Conservation (phyloP, 2,329 filamentous ascomycete species). For the Fusarium sp. region DNA sequence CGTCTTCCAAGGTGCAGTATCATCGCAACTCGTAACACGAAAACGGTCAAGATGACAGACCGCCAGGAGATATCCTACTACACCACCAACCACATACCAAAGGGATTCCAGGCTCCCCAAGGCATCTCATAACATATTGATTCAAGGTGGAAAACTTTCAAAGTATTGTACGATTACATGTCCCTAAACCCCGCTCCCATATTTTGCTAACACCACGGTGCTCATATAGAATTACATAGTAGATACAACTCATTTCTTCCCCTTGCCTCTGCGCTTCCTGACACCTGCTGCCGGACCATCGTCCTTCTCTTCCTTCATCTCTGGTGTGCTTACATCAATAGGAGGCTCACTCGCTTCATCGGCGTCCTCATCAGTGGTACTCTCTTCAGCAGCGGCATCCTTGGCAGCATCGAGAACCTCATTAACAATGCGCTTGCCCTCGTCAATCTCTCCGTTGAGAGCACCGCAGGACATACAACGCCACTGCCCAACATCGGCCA, state of each 20-base stretch:
- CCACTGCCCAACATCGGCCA: slow-evolving; percentile 89
- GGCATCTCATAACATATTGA: background rate
- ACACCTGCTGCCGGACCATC: slow-evolving; percentile 46
- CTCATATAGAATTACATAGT: slow-evolving; percentile 30
- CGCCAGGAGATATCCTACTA: background rate
- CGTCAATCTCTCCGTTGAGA: slow-evolving; percentile 86
- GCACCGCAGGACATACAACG: slow-evolving; percentile 87
- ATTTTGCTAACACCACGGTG: slow-evolving; percentile 14
- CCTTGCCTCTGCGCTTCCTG: slow-evolving; percentile 48
- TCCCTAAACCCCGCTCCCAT: slow-evolving; percentile 13
- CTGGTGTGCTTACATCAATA: slow-evolving; percentile 33
- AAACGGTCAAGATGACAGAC: background rate
- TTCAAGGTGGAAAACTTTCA: background rate
- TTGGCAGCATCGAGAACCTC: slow-evolving; percentile 66
- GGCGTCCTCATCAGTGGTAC: slow-evolving; percentile 26
- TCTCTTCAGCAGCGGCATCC: slow-evolving; percentile 31
- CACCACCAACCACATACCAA: background rate
- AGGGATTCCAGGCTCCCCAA: background rate
- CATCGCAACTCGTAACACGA: too few relatives aligned
- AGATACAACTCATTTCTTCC: slow-evolving; percentile 45
- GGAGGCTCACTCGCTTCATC: slow-evolving; percentile 10
- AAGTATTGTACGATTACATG: slow-evolving; percentile 14
- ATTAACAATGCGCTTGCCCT: slow-evolving; percentile 79
- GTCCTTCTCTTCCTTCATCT: slow-evolving; percentile 32
- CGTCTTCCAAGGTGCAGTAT: background rate